Base-by-base conservation (phyloP, 345 rosid species). In the Linum tenue region DNA sequence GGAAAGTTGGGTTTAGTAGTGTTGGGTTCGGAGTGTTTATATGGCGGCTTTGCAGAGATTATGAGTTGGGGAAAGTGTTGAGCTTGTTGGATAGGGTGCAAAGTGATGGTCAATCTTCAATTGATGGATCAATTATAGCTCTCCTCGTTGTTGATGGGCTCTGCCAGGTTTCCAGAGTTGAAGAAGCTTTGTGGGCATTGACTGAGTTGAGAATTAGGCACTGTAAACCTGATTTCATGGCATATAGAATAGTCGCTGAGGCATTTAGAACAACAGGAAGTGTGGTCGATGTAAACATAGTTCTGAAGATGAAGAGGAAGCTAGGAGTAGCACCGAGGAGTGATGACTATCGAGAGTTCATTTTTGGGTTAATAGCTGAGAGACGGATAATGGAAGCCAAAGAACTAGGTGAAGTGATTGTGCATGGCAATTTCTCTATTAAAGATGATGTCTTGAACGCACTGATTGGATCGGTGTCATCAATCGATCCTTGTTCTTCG, bases 151-250 rank as follows among this genome's bases (percentile, higher is more conserved):
- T 92, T 62, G 80, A 86, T 59, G 86, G 94, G 61, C 83, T 92
- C 64, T 92, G 96, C 64, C 63, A 77, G 60, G 80, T 75, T 37
- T 87, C 88, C 2, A 83, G 94, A 73, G 78, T 76, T 11, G 72
- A 62, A 44, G 97, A 85, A 38, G 94, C 96, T 70, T 69, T 73
- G 56, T 69, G 80, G 73, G 74, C 69, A 50, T 74, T 92, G 79
- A 84, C 86, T 65, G 96, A 92, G 81, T 70, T 92, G 63, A 80
- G 94, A 67, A 80, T 67, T 59, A 81, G 86, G 43, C 78, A 77
- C 1, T 92, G 87, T 65, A 92, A 92, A 65, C 98, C 98, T 53
- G 98, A 90, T 81, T 92, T 92, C 73, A 77, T 87, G 73, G 94
- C 97, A 1, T 92, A 92, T 73, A 80, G 98, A 70, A 73, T 87